Conservation (phyloP, 1,139 yeast genomes). For the Wickerhamomyces sp. region DNA sequence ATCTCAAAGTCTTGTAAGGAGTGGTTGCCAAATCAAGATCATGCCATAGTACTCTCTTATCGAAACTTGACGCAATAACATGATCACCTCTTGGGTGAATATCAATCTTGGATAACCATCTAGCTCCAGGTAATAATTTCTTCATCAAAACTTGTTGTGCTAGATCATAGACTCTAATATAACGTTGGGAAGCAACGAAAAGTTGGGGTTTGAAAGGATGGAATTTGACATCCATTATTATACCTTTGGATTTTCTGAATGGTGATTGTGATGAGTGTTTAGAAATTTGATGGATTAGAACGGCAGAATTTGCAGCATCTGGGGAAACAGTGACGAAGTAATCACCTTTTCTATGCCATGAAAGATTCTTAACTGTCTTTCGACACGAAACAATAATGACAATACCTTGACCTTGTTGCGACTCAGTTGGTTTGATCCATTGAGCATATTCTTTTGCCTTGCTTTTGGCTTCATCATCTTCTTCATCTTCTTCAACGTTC, state of each 20-base stretch:
- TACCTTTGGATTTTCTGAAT: conserved; percentile 87
- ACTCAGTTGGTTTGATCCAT: conserved; percentile 77
- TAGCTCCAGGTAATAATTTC: conserved; percentile 90
- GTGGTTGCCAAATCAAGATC: conserved; percentile 85
- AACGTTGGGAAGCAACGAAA: conserved; percentile 91
- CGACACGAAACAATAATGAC: conserved; percentile 66
- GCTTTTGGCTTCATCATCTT: conserved; percentile 32
- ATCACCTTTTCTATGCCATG: conserved; percentile 98
- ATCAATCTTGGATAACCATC: conserved; percentile 89
- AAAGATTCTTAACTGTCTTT: conserved; percentile 70
- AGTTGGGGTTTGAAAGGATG: conserved; percentile 95
- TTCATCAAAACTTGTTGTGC: conserved; percentile 79
- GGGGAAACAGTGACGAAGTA: conserved; percentile 94
- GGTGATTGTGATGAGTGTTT: conserved; percentile 98
- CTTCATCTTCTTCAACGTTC: conserved; percentile 28
- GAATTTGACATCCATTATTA: conserved; percentile 92
- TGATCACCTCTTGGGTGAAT: conserved; percentile 97
- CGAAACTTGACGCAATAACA: conserved; percentile 86
- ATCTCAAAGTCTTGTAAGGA: conserved; percentile 93
- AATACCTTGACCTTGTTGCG: conserved; percentile 64
- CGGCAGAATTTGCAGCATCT: conserved; percentile 82
- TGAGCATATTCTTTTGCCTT: conserved; percentile 61
- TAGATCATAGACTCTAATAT: conserved; percentile 84
- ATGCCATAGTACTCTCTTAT: conserved; percentile 95
- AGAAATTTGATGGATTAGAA: conserved; percentile 88